Conservation (phyloP, 202 grass and related monocot genomes). For the Brachypodium distachyon region DNA sequence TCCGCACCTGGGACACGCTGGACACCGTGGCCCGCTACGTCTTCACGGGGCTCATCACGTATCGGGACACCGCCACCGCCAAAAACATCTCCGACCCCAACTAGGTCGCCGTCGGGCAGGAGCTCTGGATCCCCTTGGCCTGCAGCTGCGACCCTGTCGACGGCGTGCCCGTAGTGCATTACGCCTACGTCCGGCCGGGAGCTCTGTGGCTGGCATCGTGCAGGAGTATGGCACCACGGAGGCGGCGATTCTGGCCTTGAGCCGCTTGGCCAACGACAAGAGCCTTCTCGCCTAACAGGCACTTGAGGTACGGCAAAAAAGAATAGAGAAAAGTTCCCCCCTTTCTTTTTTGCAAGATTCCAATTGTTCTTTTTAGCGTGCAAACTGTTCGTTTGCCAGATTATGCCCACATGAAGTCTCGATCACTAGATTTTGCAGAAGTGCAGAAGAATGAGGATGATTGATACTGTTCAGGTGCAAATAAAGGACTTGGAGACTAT, state of each 20-base stretch:
- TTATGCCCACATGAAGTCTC: too few species aligned
- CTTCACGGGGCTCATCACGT: conserved; percentile 66
- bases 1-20: conserved; percentile 53
- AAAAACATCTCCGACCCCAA: conserved; percentile 75
- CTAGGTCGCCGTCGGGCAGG: conserved; percentile 40
- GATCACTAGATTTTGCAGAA: too few species aligned
- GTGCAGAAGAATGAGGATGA: too few species aligned
- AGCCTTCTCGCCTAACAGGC: conserved; percentile 65
- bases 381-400: too few species aligned
- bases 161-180: conserved; percentile 37
- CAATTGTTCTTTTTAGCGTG: too few species aligned
- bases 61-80: conserved; percentile 67
- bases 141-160: conserved; percentile 89
- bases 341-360: background rate
- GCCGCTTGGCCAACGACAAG: conserved; percentile 63
- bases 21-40: conserved; percentile 41
- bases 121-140: conserved; percentile 83
- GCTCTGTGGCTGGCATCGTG: conserved; percentile 44
- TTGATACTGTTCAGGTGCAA: too few species aligned
- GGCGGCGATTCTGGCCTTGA: conserved; percentile 38
- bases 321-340: background rate
- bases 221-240: conserved; percentile 49
- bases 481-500: too few species aligned
- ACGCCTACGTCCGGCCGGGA: conserved; percentile 52
- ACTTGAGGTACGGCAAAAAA: conserved; percentile 47